These are phyloP conservation scores for Didymosphaeria variabile DNA, from an alignment of 2,329 filamentous ascomycete species.

Conservation along the genomic window DNA sequence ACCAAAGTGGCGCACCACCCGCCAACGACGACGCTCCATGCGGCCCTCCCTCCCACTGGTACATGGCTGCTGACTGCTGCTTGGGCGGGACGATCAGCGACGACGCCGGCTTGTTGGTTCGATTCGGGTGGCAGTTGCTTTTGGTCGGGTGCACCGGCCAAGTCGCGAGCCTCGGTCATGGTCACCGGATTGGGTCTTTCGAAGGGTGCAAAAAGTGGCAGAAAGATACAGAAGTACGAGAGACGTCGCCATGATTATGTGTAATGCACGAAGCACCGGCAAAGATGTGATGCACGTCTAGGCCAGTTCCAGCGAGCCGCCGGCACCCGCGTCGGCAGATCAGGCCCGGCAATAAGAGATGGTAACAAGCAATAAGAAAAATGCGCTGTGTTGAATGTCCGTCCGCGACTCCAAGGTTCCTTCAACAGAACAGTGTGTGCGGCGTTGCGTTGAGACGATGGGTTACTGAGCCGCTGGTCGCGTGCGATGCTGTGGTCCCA, in stretches of 20 bases:
- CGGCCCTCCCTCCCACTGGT: background rate
- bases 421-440: too few species aligned
- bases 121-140: background rate
- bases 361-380: too few species aligned
- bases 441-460: too few species aligned
- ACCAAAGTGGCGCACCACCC: slow-evolving; percentile 10
- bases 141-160: background rate
- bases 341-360: slow-evolving; percentile 2
- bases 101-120: slow-evolving; percentile 1
- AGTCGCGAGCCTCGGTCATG: background rate
- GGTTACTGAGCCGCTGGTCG: too few species aligned
- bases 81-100: background rate
- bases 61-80: background rate
- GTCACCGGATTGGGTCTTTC: background rate
- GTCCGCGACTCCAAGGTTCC: too few species aligned
- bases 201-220: background rate
- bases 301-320: background rate
- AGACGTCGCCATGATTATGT: background rate
- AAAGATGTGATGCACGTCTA: background rate
- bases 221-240: background rate
- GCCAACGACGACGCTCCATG: slow-evolving; percentile 7
- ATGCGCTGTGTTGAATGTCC: too few species aligned
- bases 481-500: too few species aligned
- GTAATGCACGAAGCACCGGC: background rate
- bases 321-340: slow-evolving; percentile 6